Evolutionary conservation across 2,329 filamentous ascomycete genomes (phyloP).

Genomic region (Dactylellina leptospora): DNA sequence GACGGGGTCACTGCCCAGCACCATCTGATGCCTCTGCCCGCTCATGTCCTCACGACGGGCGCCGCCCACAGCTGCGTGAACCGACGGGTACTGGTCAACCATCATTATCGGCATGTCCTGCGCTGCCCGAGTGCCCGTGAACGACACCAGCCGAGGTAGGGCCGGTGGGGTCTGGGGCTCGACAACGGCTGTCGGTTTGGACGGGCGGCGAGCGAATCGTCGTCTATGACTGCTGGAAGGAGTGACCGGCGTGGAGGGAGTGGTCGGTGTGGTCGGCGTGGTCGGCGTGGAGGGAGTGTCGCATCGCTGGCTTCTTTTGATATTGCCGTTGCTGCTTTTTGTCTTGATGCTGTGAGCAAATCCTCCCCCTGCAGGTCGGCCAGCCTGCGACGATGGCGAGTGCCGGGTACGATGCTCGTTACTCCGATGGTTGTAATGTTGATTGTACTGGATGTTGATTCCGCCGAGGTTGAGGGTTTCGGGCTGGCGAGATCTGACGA

Average conservation of each 20-base stretch:
- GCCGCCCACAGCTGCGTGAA: conserved; percentile 7
- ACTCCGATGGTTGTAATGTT: conserved; percentile 12
- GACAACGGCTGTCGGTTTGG: conserved; percentile 3
- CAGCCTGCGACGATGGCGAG: conserved; percentile 18
- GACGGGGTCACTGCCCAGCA: conserved; percentile 28
- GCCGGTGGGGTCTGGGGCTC: conserved; percentile 16
- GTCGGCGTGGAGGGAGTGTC: no score
- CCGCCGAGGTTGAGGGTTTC: conserved; percentile 37
- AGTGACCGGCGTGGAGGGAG: neutral
- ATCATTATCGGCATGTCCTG: conserved; percentile 42
- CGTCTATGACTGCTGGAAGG: neutral
- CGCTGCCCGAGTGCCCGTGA: conserved; percentile 34
- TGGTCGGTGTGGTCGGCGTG: neutral
- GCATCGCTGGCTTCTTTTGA: conserved; percentile 11
- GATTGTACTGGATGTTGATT: conserved; percentile 47
- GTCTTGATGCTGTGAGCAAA: conserved; percentile 6
- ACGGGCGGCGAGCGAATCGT: no score
- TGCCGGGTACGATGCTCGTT: conserved; percentile 10
- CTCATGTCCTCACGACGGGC: conserved; percentile 10
- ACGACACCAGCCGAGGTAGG: conserved; percentile 31
- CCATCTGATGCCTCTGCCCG: conserved; percentile 27
- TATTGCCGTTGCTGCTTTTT: neutral
- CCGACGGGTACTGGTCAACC: conserved; percentile 31
- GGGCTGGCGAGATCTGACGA: conserved; percentile 33
- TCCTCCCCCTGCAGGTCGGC: conserved; percentile 37